Base-by-base conservation (phyloP, 176 grass and related monocot genomes). In the Pharus latifolius region DNA sequence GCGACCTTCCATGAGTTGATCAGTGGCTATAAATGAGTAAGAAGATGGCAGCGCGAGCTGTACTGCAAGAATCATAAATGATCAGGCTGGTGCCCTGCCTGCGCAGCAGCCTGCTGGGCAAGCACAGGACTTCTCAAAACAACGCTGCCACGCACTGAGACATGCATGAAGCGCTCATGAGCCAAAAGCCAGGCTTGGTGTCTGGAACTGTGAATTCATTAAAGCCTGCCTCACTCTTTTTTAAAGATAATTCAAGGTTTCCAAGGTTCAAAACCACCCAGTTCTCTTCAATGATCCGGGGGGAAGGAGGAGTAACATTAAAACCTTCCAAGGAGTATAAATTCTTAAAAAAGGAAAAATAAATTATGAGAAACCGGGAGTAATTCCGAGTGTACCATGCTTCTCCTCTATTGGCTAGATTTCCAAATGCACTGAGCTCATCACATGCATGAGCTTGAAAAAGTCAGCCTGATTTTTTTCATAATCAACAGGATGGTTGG, bases 81-180 rank as follows among this genome's bases (percentile, higher is more conserved):
- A 44, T 23, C 20, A 61, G 24, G 46, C 29, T 46, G 53, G 62
- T 62, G 47, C 60, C 33, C 65, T 33, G 67, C 13, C 8, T 50
- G n/a, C 10, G 56, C 64, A 37, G 80, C 77, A 73, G 34, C 15
- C 54, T 62, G 70, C 44, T 46, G 60, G 38, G 18, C 46, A 62
- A 27, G 47, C 52, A 54, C 69, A 75, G 38, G 3, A 28, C 34
- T 53, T 65, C 16, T 49, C 60, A 29, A 46, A 34, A 45, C 75
- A 40, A 63, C 53, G 16, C 72, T 83, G 19, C 27, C 30, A 60
- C 42, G 57, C 55, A 47, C 55, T 31, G 53, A 13, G 43, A 7
- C 56, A 51, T 10, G 63, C 75, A 83, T 70, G 80, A 18, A 56
- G 68, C 73, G 43, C 51, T 53, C 75, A 61, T 28, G 82, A 73